Conservation (phyloP, 2,329 filamentous ascomycete species). For the Aspergillus terreus region DNA sequence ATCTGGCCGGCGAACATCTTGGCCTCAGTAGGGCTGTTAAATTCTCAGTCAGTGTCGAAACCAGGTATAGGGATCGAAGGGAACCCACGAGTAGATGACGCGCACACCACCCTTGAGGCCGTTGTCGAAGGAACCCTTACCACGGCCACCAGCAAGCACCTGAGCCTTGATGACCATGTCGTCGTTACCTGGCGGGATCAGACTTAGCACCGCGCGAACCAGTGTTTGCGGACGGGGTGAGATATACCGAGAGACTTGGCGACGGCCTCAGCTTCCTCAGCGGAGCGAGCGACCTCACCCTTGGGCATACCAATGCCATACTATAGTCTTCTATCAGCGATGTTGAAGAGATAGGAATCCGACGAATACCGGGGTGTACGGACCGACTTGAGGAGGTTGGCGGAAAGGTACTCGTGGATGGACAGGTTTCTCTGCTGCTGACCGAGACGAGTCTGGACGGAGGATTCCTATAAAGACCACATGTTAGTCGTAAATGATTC, state of each 20-base stretch:
- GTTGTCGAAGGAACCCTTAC: conserved; percentile 97
- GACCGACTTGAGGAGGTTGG: conserved; percentile 75
- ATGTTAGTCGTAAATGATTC: conserved; percentile 41
- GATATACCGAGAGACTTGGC: conserved; percentile 77
- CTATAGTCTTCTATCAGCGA: conserved; percentile 46
- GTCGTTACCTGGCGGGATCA: conserved; percentile 57
- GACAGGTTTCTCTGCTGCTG: conserved; percentile 85
- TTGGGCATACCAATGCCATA: conserved; percentile 93
- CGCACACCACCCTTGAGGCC: conserved; percentile 98
- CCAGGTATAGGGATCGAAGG: neutral
- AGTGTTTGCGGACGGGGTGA: conserved; percentile 2
- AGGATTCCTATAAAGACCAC: conserved; percentile 57
- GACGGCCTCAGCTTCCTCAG: conserved; percentile 84
- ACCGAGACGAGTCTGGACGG: conserved; percentile 51
- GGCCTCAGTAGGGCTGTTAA: conserved; percentile 70
- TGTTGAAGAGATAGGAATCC: neutral
- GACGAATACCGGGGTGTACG: conserved; percentile 12
- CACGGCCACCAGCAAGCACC: conserved; percentile 94
- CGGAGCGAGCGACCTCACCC: conserved; percentile 77
- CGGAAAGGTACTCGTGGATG: conserved; percentile 98
- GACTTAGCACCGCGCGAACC: conserved; percentile 17
- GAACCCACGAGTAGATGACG: conserved; percentile 85
- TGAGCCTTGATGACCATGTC: conserved; percentile 99
- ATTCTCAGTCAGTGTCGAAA: conserved; percentile 9
- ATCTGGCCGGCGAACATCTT: conserved; percentile 98